Base-by-base conservation (phyloP, 768 basidiomycete species). In the Trametes elegans region DNA sequence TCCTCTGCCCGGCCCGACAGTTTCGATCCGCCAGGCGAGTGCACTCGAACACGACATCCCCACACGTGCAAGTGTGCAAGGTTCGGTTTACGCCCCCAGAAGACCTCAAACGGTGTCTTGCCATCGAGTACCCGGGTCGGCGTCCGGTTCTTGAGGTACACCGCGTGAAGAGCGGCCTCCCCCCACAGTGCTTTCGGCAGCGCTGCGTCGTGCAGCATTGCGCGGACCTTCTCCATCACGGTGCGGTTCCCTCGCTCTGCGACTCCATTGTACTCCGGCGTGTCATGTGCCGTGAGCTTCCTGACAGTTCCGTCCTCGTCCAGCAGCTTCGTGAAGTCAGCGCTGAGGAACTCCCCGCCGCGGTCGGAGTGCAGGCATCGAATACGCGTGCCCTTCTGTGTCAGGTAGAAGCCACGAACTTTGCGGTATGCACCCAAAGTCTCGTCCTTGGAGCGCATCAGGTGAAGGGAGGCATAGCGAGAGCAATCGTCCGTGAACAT, bases 251-350 rank as follows among this genome's bases (percentile, higher is more conserved):
- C 47, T 10, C 65, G 59, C 51, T 74, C 72, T 7, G 69, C 66
- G 11, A 79, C 58, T 0, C 79, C 75, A 50, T 80, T 80, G 35
- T 79, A 68, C 47, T 74, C 63, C 0, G 73, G 77, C 0, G 73
- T 50, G 46, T 80, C 68, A 18, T 76, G 74, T 0, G 72, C 64
- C 1, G 74, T 79, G 1, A 73, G 62, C 43, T 74, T 66, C 11
- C 68, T 69, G 3, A 53, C 24, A 0, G 74, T 81, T 0, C 81
- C 81, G 7, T 70, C 62, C 0, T 49, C 44, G 1, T 69, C 60
- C 0, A 77, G 64, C 42, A 74, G 64, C 0, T 46, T 2, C 3
- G 55, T 58, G 26, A 81, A 72, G 7, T 69, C 67, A 2, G 35
- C 32, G n/a, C 40, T 52, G 24, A 63, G 28, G 46, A 31, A 60